phyloP scores from a whole-genome alignment of 1,284 basidiomycete genomes.

The Ustanciosporium gigantosporum region DNA sequence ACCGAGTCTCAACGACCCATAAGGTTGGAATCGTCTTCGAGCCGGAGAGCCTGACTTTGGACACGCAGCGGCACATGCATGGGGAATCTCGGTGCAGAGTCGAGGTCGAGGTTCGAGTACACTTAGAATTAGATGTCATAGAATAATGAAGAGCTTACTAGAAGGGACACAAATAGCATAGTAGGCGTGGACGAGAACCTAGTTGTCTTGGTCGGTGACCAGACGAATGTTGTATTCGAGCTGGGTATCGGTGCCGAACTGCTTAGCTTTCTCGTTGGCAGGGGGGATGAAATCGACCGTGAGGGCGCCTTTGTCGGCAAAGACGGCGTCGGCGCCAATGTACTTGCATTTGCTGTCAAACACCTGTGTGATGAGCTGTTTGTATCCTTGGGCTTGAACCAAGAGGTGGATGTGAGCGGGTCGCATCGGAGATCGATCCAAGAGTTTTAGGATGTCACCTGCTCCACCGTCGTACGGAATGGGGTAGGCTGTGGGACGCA shows the following conservation, averaged over 20 bases:
- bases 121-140: no score
- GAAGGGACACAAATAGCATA: not conserved
- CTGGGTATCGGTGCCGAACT: slow-evolving; percentile 26
- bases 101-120: no score
- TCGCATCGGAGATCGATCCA: slow-evolving; percentile 62
- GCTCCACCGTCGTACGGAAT: slow-evolving; percentile 62
- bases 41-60: no score
- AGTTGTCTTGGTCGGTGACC: slow-evolving; percentile 26
- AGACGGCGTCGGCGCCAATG: slow-evolving; percentile 62
- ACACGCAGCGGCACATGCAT: no score
- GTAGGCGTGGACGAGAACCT: not conserved
- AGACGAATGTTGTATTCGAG: slow-evolving; percentile 52
- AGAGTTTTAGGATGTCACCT: slow-evolving; percentile 59
- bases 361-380: slow-evolving; percentile 45
- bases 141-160: no score
- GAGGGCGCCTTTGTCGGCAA: slow-evolving; percentile 62
- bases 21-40: no score
- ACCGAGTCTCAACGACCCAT: no score
- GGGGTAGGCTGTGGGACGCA: slow-evolving; percentile 62
- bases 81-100: no score
- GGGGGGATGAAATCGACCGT: slow-evolving; percentile 55
- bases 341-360: slow-evolving; percentile 61
- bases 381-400: slow-evolving; percentile 21
- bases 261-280: slow-evolving; percentile 18
- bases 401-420: slow-evolving; percentile 62